Evolutionary conservation across 1,284 basidiomycete species (phyloP).

Genomic region (Peniophora sp.): DNA sequence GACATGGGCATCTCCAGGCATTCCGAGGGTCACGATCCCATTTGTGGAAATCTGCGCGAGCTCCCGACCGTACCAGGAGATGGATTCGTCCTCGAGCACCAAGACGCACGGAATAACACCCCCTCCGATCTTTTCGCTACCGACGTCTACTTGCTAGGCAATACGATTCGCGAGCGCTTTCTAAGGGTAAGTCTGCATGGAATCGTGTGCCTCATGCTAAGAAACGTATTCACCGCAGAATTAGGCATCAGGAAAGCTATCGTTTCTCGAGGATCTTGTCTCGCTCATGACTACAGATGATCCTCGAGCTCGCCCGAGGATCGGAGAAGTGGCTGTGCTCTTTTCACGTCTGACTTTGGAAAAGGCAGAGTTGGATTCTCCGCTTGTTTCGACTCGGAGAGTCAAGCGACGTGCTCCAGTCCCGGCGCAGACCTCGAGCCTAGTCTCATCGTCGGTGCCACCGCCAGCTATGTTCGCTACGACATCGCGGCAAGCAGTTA

Average conservation of each 20-base stretch:
- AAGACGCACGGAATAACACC: neutral
- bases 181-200: neutral
- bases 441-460: too few species aligned
- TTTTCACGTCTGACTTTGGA: too few species aligned
- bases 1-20: conserved; percentile 28
- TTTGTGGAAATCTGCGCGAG: neutral
- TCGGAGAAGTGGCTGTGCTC: too few species aligned
- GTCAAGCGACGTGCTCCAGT: too few species aligned
- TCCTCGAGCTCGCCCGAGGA: too few species aligned
- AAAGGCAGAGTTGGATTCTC: too few species aligned
- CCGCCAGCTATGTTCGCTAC: too few species aligned
- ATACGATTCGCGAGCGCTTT: neutral
- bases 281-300: conserved; percentile 1
- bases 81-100: conserved; percentile 11
- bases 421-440: too few species aligned
- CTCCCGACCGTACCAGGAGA: conserved; percentile 11
- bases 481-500: too few species aligned
- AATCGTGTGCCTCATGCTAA: neutral
- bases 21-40: conserved; percentile 4
- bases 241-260: too few species aligned
- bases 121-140: conserved; percentile 10
- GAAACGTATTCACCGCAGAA: neutral
- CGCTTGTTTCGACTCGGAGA: too few species aligned
- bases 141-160: conserved; percentile 4
- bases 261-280: neutral